These are phyloP conservation scores for Jaenimonas drosophilae DNA, from an alignment of 208 protist species.

Conservation along the genomic window DNA sequence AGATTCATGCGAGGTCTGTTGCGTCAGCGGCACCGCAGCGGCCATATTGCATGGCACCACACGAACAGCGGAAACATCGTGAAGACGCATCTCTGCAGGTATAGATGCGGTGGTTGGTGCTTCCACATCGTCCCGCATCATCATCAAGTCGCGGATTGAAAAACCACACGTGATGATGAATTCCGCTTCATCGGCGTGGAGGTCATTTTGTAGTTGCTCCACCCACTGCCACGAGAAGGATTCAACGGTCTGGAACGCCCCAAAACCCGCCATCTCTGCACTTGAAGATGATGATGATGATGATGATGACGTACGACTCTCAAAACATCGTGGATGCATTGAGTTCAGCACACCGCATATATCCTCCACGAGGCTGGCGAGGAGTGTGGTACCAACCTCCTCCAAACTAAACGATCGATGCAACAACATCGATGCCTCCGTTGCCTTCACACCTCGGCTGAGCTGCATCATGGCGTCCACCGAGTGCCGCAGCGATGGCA, in stretches of 20 bases:
- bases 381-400: constrained; percentile 29
- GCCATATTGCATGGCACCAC: not conserved
- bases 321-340: constrained; percentile 22
- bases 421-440: constrained; percentile 52
- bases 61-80: not conserved
- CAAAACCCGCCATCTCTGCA: not conserved
- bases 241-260: constrained; percentile 4
- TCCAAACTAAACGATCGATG: constrained; percentile 47
- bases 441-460: constrained; percentile 12
- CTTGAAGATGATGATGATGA: constrained; percentile 3
- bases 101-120: no score
- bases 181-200: constrained; percentile 30
- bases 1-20: constrained; percentile 30
- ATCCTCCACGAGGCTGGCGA: constrained; percentile 59
- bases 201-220: constrained; percentile 60
- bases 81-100: no score
- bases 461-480: constrained; percentile 13
- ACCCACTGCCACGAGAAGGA: constrained; percentile 68
- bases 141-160: no score
- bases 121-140: no score
- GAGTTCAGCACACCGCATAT: constrained; percentile 43
- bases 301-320: constrained; percentile 10
- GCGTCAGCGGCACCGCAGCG: constrained; percentile 12
- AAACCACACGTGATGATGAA: constrained; percentile 67
- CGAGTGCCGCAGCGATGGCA: no score